Evolutionary conservation across 306 rosid genomes (phyloP).

Genomic region (Vigna nakashimae): DNA sequence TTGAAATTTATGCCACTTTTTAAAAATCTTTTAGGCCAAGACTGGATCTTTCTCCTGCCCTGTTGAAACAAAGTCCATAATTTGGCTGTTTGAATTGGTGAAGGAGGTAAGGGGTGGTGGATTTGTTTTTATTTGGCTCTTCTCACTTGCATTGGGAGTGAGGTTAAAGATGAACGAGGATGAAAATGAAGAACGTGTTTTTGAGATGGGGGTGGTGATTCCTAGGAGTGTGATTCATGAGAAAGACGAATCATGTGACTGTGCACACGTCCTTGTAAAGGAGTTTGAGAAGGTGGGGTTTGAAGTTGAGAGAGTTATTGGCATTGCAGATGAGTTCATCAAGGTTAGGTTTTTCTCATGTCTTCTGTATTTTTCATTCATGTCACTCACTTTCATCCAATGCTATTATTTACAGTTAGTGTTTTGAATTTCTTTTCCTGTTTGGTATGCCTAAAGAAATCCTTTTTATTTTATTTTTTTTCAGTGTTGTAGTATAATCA

Average conservation of each 20-base stretch:
- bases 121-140: conserved; percentile 5
- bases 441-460: conserved; percentile 8
- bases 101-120: background rate
- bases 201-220: conserved; percentile 89
- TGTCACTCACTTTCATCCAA: conserved; percentile 10
- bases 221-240: conserved; percentile 60
- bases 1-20: conserved; percentile 20
- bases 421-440: background rate
- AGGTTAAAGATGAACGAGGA: conserved; percentile 55
- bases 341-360: conserved; percentile 65
- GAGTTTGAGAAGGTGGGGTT: conserved; percentile 73
- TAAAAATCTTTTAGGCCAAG: conserved; percentile 34
- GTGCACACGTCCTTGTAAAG: conserved; percentile 59
- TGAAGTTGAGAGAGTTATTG: conserved; percentile 74
- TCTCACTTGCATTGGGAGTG: conserved; percentile 33
- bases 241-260: conserved; percentile 54
- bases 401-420: background rate
- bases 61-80: background rate
- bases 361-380: conserved; percentile 4
- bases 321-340: conserved; percentile 88
- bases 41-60: conserved; percentile 28
- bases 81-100: conserved; percentile 12
- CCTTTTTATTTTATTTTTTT: background rate
- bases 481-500: conserved; percentile 9
- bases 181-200: conserved; percentile 60